Conservation (phyloP, 805 yeast species). For the Pichia rugopelliculosa region DNA sequence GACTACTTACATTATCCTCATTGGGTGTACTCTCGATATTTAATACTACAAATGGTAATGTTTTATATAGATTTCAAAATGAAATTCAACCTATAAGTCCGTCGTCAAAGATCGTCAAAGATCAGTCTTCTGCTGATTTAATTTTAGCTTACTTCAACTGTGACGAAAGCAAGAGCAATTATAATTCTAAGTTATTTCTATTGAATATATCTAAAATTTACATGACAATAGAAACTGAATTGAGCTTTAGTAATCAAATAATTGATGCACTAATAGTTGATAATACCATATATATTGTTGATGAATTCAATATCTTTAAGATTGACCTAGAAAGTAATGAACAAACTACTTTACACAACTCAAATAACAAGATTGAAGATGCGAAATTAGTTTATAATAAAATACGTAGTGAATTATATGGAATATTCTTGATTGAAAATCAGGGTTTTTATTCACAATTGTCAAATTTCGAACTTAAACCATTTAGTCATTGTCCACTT, state of each 20-base stretch:
- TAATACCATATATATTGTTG: conserved; percentile 8
- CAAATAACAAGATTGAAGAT: background rate
- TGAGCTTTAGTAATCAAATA: conserved; percentile 8
- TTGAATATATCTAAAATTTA: conserved; percentile 15
- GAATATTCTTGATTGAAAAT: background rate
- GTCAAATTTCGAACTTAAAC: background rate
- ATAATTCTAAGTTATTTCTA: conserved; percentile 10
- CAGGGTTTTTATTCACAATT: background rate
- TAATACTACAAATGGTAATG: conserved; percentile 20
- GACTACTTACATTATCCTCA: conserved; percentile 23
- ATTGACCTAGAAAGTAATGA: background rate
- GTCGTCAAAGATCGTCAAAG: conserved; percentile 10
- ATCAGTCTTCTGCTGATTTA: conserved; percentile 6
- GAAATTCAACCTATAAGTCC: conserved; percentile 6
- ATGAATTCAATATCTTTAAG: conserved; percentile 7
- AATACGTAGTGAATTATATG: background rate
- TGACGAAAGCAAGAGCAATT: conserved; percentile 1
- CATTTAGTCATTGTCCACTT: conserved; percentile 6
- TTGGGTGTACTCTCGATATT: conserved; percentile 23
- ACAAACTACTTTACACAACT: background rate
- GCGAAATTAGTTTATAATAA: background rate
- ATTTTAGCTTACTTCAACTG: conserved; percentile 15
- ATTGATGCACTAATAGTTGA: conserved; percentile 12
- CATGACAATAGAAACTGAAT: conserved; percentile 15
- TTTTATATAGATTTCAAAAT: conserved; percentile 28